These are phyloP conservation scores for Eucalyptus polyanthemos DNA, from an alignment of 345 rosid genomes.

Conservation along the genomic window DNA sequence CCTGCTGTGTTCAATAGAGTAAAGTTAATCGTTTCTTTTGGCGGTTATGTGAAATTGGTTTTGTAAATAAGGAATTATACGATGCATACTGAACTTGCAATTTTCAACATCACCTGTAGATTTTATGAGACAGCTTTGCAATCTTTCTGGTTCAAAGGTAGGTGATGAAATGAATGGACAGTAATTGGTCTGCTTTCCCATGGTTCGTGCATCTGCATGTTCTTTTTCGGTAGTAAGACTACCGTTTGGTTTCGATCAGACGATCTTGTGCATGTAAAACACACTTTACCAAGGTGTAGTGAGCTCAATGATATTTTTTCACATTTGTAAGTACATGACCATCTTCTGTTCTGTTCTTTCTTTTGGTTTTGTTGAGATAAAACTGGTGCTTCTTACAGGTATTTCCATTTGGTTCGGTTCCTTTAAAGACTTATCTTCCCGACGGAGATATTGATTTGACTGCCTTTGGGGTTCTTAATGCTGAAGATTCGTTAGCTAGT, in stretches of 20 bases:
- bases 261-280: neutral
- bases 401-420: conserved; percentile 83
- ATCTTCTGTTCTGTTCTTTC: neutral
- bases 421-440: conserved; percentile 92
- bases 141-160: neutral
- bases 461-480: conserved; percentile 43
- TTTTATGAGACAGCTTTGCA: neutral
- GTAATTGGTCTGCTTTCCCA: neutral
- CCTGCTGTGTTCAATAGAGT: neutral
- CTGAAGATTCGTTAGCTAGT: conserved; percentile 53
- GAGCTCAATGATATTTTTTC: neutral
- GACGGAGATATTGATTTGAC: conserved; percentile 96
- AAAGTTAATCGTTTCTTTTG: neutral
- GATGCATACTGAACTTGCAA: neutral
- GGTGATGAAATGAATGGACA: neutral
- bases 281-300: neutral
- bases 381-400: conserved; percentile 35
- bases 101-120: neutral
- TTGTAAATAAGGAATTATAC: neutral
- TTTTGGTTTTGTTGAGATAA: neutral
- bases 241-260: neutral
- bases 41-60: neutral
- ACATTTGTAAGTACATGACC: neutral
- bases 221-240: neutral
- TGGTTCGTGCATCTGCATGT: neutral